Evolutionary conservation across 345 rosid species (phyloP).

Genomic region (Citrus sp.): DNA sequence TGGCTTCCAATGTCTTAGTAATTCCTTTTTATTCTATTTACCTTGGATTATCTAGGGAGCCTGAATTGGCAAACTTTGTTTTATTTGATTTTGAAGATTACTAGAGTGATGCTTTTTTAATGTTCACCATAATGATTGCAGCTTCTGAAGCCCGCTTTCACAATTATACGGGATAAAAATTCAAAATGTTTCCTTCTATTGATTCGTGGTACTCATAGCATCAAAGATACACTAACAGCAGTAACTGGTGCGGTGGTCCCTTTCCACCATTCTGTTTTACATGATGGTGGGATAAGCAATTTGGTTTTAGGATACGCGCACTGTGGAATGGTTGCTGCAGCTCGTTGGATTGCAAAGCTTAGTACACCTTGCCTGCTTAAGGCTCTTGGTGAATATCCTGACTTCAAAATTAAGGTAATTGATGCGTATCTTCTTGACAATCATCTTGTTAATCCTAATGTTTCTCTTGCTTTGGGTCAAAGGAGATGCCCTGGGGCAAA

Average conservation of each 20-base stretch:
- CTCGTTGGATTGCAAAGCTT: conserved; percentile 96
- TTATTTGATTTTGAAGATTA: neutral
- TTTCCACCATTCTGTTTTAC: conserved; percentile 92
- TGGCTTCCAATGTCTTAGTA: neutral
- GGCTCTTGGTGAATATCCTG: conserved; percentile 68
- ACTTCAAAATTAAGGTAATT: conserved; percentile 73
- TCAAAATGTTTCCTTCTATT: conserved; percentile 68
- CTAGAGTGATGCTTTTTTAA: conserved; percentile 1
- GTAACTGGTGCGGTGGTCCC: conserved; percentile 99
- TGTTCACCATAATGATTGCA: conserved; percentile 33
- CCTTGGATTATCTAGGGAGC: no score
- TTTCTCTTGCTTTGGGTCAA: neutral
- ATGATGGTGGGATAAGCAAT: conserved; percentile 94
- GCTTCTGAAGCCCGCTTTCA: conserved; percentile 96
- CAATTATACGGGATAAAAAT: conserved; percentile 65
- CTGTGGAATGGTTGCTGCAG: conserved; percentile 99
- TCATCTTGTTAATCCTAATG: neutral
- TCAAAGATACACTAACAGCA: conserved; percentile 94
- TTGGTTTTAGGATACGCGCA: conserved; percentile 96
- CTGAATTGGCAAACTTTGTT: neutral
- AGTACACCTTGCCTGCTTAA: conserved; percentile 73
- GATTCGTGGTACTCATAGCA: conserved; percentile 97
- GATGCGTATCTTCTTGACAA: neutral
- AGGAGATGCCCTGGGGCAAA: neutral
- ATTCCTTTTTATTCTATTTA: neutral